Conservation (phyloP, 78 protist species). For the Emiliania huxleyi region DNA sequence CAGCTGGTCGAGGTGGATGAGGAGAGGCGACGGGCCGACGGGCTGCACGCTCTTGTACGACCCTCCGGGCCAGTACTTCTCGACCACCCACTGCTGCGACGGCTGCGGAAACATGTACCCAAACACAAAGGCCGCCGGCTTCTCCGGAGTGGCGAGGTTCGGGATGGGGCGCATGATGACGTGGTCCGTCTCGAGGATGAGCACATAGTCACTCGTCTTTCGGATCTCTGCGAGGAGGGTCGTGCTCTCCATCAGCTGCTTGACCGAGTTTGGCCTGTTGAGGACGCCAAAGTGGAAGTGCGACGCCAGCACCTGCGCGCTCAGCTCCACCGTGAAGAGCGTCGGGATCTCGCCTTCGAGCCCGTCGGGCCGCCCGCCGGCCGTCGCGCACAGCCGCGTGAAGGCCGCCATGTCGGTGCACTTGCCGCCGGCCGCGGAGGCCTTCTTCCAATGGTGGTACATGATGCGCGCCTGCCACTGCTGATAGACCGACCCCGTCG, state of each 20-base stretch:
- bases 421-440: too few species aligned
- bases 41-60: background rate
- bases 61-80: background rate
- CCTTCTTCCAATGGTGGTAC: background rate
- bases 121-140: background rate
- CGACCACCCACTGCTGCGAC: background rate
- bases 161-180: background rate
- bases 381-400: background rate
- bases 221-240: background rate
- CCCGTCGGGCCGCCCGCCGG: background rate
- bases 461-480: conserved; percentile 25
- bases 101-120: background rate
- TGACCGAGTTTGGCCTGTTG: background rate
- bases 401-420: conserved; percentile 13
- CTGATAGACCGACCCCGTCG: background rate
- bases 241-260: background rate
- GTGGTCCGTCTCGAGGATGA: conserved; percentile 19
- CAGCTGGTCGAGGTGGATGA: background rate
- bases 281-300: background rate
- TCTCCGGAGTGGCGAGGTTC: background rate
- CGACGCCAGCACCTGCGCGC: background rate
- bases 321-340: background rate
- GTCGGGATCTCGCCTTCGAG: conserved; percentile 9
- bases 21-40: background rate
- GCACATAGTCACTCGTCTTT: background rate